Percentiles rank a stretch among this genome's conserved stretches.
These are phyloP conservation scores for carrot (Daucus carota) DNA, from an alignment of 129 eudicot species.

Conservation along the genomic window DH1_v3.0 NC_030385.2:36016001-36016500, in stretches of 20 bases:
- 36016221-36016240: slow-evolving; percentile 12
- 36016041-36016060: neutral
- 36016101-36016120: neutral
- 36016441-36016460: neutral
- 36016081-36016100: neutral
- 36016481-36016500: neutral
- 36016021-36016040: neutral
- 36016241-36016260: slow-evolving; percentile 28
- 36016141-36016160: neutral
- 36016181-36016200: neutral
- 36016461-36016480: neutral
- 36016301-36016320: slow-evolving; percentile 56
- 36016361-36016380: neutral
- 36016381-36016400: neutral
- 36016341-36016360: neutral
- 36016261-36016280: slow-evolving; percentile 45
- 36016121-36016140: neutral
- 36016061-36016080: neutral
- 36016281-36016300: slow-evolving; percentile 83
- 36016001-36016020: too few relatives aligned
- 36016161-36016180: neutral
- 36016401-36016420: neutral
- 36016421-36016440: neutral
- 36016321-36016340: neutral
- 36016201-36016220: slow-evolving; percentile 20